Evolutionary conservation across 2,329 filamentous ascomycete genomes (phyloP), one percentile per base, ranked within the genome.

Genomic region (Penicillium concentricum): DNA sequence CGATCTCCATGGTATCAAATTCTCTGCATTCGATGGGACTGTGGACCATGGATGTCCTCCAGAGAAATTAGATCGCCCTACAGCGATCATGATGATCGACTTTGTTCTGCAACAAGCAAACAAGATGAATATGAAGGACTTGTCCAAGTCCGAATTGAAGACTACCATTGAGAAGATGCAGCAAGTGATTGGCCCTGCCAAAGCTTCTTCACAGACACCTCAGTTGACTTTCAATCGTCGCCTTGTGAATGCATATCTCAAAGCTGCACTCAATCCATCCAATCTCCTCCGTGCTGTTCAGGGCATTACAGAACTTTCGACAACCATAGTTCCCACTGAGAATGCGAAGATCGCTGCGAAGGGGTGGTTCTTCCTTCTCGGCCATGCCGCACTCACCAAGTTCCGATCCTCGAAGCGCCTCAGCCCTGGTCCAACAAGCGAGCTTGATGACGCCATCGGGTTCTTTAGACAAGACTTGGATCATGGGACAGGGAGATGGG

Each of bases 141-240:
- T 97, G 18, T 84, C 92, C 16, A 97, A 96, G 72, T 94, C 92
- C 16, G 91, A 97, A 54, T 80, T 99, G 52, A 95, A 93, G 71
- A 85, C 82, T 16, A 91, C 92, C 0, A 94, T 99, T 57, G 94
- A 99, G 57, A 92, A 92, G 64, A 91, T 99, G 75, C 92, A 97
- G 71, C 87, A 91, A 63, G 88, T 90, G 5, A 88, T 97, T 52
- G 91, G 91, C 1, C 75, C 79, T 18, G 84, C 88, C 28, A 96
- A 92, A 72, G 85, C 88, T 13, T 88, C 87, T 1, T 85, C 90
- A 5, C 86, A 92, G 13, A 89, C 88, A 1, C 85, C 90, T 5
- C 87, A 92, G 59, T 87, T 96, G 74, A 83, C 88, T n/a, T 88
- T 94, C 72, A 99, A 99, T 72, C 82, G 91, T 54, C 88, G 91